phyloP scores from a whole-genome alignment of 1,284 basidiomycete genomes.

The Termitomyces sp. region DNA sequence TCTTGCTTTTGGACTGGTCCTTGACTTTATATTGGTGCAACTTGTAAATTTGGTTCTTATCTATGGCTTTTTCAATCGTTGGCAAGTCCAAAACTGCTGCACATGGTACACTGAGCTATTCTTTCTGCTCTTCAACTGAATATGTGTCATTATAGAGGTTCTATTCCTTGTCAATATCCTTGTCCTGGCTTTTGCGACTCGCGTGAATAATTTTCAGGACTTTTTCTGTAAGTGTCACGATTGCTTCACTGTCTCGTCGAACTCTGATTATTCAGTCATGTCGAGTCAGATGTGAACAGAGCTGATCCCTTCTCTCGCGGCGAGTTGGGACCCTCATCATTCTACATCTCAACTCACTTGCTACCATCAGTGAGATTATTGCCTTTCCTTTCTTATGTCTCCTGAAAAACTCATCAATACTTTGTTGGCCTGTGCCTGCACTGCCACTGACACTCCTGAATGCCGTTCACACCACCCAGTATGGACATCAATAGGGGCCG shows the following conservation, averaged over 20 bases:
- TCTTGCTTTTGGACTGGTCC: not conserved
- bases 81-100: conserved; percentile 23
- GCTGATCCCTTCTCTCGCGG: no score
- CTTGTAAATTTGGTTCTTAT: not conserved
- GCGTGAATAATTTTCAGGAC: conserved; percentile 52
- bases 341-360: no score
- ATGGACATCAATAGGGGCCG: no score
- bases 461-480: no score
- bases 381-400: no score
- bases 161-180: conserved; percentile 43
- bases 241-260: not conserved
- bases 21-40: not conserved
- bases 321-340: no score
- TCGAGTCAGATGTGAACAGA: no score
- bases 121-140: not conserved
- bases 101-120: conserved; percentile 7
- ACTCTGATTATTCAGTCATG: conserved; percentile 19
- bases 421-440: no score
- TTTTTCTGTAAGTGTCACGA: conserved; percentile 46
- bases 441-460: no score
- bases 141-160: conserved; percentile 25
- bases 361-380: no score
- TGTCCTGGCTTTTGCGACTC: conserved; percentile 47
- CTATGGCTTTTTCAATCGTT: conserved; percentile 22
- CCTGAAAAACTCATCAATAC: no score